phyloP scores from a whole-genome alignment of 2,329 filamentous ascomycete species.

The Monilinia fructicola region DNA sequence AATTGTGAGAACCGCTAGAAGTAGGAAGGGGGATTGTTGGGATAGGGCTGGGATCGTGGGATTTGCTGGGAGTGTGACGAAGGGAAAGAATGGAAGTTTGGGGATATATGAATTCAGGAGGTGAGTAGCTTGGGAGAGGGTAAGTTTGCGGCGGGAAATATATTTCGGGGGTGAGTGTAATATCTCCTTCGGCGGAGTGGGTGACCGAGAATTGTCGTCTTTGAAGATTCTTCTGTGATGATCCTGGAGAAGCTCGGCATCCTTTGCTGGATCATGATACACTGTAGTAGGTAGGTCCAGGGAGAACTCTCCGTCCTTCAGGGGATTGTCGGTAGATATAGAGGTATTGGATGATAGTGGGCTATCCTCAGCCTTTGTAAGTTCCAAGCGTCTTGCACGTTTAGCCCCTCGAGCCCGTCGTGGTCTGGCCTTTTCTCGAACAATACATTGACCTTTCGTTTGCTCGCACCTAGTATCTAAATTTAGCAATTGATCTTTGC shows the following conservation, averaged over 20 bases:
- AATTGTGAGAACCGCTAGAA: conserved; percentile 36
- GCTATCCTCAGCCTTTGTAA: background rate
- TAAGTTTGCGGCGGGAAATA: conserved; percentile 32
- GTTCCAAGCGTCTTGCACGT: conserved; percentile 20
- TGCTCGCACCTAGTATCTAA: conserved; percentile 31
- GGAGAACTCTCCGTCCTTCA: conserved; percentile 30
- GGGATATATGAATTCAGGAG: conserved; percentile 30
- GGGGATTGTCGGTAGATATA: background rate
- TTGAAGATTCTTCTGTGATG: conserved; percentile 35
- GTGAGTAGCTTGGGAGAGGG: conserved; percentile 31
- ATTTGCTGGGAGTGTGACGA: conserved; percentile 32
- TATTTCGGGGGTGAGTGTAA: conserved; percentile 4
- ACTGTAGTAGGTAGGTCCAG: conserved; percentile 32
- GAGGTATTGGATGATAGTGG: conserved; percentile 1
- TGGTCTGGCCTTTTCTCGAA: conserved; percentile 37
- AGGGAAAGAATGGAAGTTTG: conserved; percentile 35
- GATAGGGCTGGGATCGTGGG: conserved; percentile 34
- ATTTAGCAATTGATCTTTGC: background rate
- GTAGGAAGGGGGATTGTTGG: conserved; percentile 35
- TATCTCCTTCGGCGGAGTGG: background rate
- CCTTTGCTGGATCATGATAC: conserved; percentile 30
- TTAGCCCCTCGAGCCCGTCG: conserved; percentile 34
- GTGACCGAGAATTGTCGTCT: conserved; percentile 9
- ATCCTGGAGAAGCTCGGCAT: conserved; percentile 29
- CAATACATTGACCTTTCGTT: conserved; percentile 33